A percentile compares a stretch with the other conserved stretches of the same genome.
Conservation (phyloP, 148 eudicot genomes). For the Linanthus parryae region DNA sequence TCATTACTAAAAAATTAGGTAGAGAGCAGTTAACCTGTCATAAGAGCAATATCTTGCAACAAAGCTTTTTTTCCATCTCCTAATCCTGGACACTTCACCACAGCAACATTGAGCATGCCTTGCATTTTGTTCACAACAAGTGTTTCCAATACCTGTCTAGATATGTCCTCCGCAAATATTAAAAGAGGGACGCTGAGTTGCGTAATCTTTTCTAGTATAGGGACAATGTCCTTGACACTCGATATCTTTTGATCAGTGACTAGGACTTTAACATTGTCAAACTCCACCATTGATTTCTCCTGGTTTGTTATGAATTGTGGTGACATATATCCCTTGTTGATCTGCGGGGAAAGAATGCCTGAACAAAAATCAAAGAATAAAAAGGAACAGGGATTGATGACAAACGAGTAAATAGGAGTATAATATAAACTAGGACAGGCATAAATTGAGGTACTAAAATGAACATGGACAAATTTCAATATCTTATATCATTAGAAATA, state of each 20-base stretch:
- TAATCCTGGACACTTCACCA: slow-evolving; percentile 84
- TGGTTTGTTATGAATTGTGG: slow-evolving; percentile 75
- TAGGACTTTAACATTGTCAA: slow-evolving; percentile 74
- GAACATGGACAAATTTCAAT: neutral
- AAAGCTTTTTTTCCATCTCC: slow-evolving; percentile 73
- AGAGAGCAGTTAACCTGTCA: slow-evolving; percentile 60
- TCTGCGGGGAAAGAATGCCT: slow-evolving; percentile 52
- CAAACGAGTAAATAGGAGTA: slow-evolving; percentile 3
- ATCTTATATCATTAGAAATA: too few relatives aligned
- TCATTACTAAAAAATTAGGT: neutral
- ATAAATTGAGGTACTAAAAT: neutral
- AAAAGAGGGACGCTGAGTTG: slow-evolving; percentile 84
- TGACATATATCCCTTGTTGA: slow-evolving; percentile 96
- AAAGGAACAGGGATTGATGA: slow-evolving; percentile 5
- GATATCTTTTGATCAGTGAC: slow-evolving; percentile 88
- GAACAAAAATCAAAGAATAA: slow-evolving; percentile 24
- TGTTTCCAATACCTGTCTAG: slow-evolving; percentile 58
- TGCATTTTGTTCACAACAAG: slow-evolving; percentile 59
- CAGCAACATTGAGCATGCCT: slow-evolving; percentile 77
- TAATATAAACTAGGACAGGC: too few relatives aligned
- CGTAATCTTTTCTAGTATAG: slow-evolving; percentile 75
- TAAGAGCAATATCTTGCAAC: slow-evolving; percentile 86
- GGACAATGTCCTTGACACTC: slow-evolving; percentile 65
- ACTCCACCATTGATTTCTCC: slow-evolving; percentile 76
- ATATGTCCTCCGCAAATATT: slow-evolving; percentile 82